These are phyloP conservation scores for Passiflora organensis DNA, from an alignment of 345 rosid species.

Conservation along the genomic window DNA sequence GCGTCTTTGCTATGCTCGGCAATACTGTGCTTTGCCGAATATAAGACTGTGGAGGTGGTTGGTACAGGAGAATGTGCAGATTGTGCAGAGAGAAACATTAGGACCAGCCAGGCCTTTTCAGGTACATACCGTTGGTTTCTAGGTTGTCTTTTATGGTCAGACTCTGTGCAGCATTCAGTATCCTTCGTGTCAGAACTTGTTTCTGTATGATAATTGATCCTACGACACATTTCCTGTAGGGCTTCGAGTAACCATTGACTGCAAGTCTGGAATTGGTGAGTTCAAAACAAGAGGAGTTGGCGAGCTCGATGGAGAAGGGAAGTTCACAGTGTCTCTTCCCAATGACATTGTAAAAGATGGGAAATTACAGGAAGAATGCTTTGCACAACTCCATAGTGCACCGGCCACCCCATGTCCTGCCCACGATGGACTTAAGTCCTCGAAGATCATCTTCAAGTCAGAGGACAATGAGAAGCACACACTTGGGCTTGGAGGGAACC, in stretches of 20 bases:
- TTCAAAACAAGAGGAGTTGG: slow-evolving; percentile 53
- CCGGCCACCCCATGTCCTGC: slow-evolving; percentile 56
- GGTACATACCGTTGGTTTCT: slow-evolving; percentile 27
- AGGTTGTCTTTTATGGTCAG: too few relatives aligned
- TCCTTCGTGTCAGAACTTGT: too few relatives aligned
- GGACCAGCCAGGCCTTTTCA: slow-evolving; percentile 48
- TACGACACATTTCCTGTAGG: slow-evolving; percentile 30
- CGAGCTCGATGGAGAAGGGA: slow-evolving; percentile 55
- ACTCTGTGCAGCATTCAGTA: too few relatives aligned
- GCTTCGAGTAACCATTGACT: slow-evolving; percentile 62
- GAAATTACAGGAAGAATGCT: slow-evolving; percentile 61
- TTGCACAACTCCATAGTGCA: slow-evolving; percentile 77
- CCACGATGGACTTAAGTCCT: slow-evolving; percentile 44
- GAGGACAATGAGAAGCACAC: slow-evolving; percentile 37
- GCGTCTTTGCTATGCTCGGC: slow-evolving; percentile 26
- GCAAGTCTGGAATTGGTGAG: slow-evolving; percentile 48
- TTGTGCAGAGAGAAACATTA: slow-evolving; percentile 33
- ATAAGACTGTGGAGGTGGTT: slow-evolving; percentile 39
- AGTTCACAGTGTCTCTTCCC: slow-evolving; percentile 53
- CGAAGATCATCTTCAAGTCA: slow-evolving; percentile 48
- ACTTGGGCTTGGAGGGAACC: slow-evolving; percentile 50
- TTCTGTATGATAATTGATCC: too few relatives aligned
- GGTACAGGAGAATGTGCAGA: slow-evolving; percentile 69
- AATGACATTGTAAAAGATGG: slow-evolving; percentile 46
- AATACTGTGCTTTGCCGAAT: slow-evolving; percentile 36